Evolutionary conservation across 2,329 filamentous ascomycete genomes (phyloP).

Genomic region (Colletotrichum sp.): DNA sequence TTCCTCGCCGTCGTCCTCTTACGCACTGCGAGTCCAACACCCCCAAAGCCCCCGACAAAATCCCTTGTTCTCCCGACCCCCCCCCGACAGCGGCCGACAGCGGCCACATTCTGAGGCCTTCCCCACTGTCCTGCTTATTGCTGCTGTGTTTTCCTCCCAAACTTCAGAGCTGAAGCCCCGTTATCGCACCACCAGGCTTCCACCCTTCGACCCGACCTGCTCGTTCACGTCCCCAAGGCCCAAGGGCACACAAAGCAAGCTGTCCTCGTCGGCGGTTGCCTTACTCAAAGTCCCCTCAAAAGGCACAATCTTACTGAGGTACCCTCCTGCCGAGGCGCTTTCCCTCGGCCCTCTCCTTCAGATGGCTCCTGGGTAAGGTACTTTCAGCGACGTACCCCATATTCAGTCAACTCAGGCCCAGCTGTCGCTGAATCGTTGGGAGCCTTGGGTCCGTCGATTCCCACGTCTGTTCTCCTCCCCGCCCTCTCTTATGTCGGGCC

Average conservation of each 20-base stretch:
- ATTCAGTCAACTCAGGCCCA: not conserved
- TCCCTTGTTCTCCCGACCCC: not conserved
- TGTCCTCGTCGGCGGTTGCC: not conserved
- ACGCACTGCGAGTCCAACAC: not conserved
- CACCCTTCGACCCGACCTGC: not conserved
- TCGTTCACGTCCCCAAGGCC: not conserved
- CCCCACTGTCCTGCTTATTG: not conserved
- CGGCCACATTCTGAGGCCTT: conserved; percentile 1
- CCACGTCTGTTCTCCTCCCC: not conserved
- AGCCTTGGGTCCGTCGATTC: not conserved
- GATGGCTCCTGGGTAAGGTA: not conserved
- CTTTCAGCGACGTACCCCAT: not conserved
- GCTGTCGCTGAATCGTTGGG: not conserved
- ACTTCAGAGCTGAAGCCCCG: conserved; percentile 5
- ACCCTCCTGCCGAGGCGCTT: not conserved
- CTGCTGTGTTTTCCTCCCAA: not conserved
- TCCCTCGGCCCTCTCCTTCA: not conserved
- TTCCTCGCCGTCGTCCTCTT: not conserved
- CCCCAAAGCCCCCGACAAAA: not conserved
- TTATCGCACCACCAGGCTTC: conserved; percentile 9
- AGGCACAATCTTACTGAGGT: not conserved
- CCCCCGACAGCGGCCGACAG: conserved; percentile 10
- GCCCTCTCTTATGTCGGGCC: not conserved
- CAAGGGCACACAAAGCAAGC: not conserved
- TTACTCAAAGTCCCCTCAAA: not conserved